Evolutionary conservation across 2,329 filamentous ascomycete species (phyloP), one percentile per base, ranked within the genome.

Genomic region (Aspergillus ochraceus): DNA sequence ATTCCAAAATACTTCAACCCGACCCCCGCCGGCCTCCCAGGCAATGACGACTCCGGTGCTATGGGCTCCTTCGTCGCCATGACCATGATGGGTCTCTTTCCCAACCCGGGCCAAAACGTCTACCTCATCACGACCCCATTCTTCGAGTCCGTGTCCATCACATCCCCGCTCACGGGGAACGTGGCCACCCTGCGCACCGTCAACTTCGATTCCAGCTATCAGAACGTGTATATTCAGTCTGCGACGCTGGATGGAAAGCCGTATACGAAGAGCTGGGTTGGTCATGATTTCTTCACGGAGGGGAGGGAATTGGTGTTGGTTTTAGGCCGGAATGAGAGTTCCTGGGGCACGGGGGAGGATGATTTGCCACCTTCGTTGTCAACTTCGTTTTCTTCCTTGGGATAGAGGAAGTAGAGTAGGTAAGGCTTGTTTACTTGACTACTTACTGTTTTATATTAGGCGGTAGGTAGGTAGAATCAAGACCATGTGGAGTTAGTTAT

Each of bases 71-170:
- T 90, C 62, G 77, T 86, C 1, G 85, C 86, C 0, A 84, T 90
- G n/a, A 76, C 82, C 11, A 89, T 90, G 87, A 84, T 90, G 79
- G 88, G 88, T 0, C 74, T 90, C 6, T 90, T 88, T 71, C 88
- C 88, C 0, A 86, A 89, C 56, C 81, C 86, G 0, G 88, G 87
- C 0, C 88, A 90, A 67, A 77, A 88, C 62, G 86, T 90, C 1
- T 90, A 90, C 65, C 80, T 90, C 5, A 88, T 90, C 61, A 88
- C 78, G 0, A 84, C 88, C 0, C 88, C 88, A 0, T 90, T 85
- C 67, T 90, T 90, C 64, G 78, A 83, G 61, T 76, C 78, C n/a
- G 79, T 90, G 1, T 82, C 80, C 51, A 79, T 90, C 55, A 84
- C 75, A 4, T 84, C 83, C 52, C 82, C 83, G 0, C 68, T 84